Percentiles rank a stretch among this genome's conserved stretches.
These are phyloP conservation scores for Auricularia auricula-judae DNA, from an alignment of 768 basidiomycete genomes.

Conservation along the genomic window DNA sequence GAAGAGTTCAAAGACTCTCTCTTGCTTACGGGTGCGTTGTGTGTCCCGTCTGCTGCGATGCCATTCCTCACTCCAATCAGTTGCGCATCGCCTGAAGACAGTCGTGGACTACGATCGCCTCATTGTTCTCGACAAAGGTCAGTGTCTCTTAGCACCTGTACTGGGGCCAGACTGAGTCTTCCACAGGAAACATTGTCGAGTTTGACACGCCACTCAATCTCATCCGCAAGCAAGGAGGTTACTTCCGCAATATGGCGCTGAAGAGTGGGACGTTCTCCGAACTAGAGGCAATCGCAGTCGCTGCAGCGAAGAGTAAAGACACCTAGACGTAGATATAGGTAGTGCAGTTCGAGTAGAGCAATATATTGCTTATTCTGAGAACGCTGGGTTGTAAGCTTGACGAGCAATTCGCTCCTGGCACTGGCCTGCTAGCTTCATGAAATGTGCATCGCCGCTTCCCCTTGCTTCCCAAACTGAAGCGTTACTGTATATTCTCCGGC, in stretches of 20 bases:
- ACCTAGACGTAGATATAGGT: too few species aligned
- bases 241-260: slow-evolving; percentile 42
- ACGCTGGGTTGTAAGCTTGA: too few species aligned
- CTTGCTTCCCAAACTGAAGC: too few species aligned
- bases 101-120: slow-evolving; percentile 75
- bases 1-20: slow-evolving; percentile 67
- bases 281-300: slow-evolving; percentile 5
- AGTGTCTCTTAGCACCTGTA: slow-evolving; percentile 3
- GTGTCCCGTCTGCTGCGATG: not conserved
- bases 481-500: too few species aligned
- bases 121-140: slow-evolving; percentile 55
- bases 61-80: slow-evolving; percentile 18
- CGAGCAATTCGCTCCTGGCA: too few species aligned
- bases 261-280: slow-evolving; percentile 26
- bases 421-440: too few species aligned
- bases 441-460: too few species aligned
- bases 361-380: too few species aligned
- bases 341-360: too few species aligned
- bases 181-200: slow-evolving; percentile 33
- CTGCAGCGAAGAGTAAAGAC: not conserved
- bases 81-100: slow-evolving; percentile 66
- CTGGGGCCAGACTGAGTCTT: too few species aligned
- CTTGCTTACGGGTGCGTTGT: slow-evolving; percentile 4
- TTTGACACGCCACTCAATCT: slow-evolving; percentile 44
- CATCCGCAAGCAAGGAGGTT: slow-evolving; percentile 33